Conservation (phyloP, 768 basidiomycete genomes). For the Termitomyces sp. region DNA sequence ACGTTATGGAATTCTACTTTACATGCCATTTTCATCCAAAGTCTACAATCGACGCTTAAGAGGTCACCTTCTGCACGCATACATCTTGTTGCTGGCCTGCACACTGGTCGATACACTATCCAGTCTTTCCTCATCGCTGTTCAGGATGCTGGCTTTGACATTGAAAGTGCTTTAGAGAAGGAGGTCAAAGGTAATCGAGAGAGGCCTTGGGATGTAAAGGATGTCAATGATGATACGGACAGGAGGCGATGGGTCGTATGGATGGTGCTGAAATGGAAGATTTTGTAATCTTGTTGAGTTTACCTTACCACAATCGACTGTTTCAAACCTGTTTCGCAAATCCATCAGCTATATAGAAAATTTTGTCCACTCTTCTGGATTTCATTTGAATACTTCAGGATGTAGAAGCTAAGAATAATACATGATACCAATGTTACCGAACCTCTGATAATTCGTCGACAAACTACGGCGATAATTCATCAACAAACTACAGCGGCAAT, state of each 20-base stretch:
- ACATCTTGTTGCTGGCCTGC: slow-evolving; percentile 68
- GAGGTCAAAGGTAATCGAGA: slow-evolving; percentile 31
- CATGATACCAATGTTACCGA: neutral
- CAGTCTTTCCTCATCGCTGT: slow-evolving; percentile 48
- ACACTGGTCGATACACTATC: slow-evolving; percentile 72
- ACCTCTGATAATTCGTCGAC: neutral
- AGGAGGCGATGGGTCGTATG: slow-evolving; percentile 69
- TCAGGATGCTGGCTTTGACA: slow-evolving; percentile 32
- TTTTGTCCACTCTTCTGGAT: neutral
- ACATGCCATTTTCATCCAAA: slow-evolving; percentile 47
- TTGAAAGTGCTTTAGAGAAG: slow-evolving; percentile 43
- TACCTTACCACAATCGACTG: neutral
- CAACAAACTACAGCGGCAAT: neutral
- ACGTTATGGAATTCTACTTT: slow-evolving; percentile 71
- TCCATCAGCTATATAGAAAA: neutral
- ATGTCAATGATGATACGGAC: slow-evolving; percentile 61
- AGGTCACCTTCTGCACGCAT: slow-evolving; percentile 39
- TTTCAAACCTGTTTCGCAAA: neutral
- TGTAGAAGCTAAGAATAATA: neutral
- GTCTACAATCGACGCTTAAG: slow-evolving; percentile 43
- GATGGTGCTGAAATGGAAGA: slow-evolving; percentile 50
- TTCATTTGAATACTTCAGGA: neutral
- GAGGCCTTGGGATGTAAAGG: slow-evolving; percentile 47
- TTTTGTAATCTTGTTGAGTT: neutral
- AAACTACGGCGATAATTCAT: neutral